Evolutionary conservation across 352 stramenopile genomes (phyloP), one percentile per base, ranked within the genome.

Genomic region (Phytophthora kernoviae): DNA sequence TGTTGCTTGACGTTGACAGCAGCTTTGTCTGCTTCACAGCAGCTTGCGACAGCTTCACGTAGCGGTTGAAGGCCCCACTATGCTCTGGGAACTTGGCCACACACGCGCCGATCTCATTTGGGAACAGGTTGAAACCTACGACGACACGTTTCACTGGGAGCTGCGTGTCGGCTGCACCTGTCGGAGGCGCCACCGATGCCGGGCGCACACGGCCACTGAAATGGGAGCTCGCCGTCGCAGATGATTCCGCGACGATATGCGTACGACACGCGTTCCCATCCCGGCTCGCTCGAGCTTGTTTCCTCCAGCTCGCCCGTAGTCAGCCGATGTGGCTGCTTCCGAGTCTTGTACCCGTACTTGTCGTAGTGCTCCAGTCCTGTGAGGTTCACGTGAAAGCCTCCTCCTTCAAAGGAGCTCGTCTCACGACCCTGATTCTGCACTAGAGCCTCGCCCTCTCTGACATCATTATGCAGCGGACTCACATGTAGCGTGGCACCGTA

Each of bases 401-500:
- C 80, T 40, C 82, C 82, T 51, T 85, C 54, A 18, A 88, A 64
- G 14, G 42, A 12, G 5, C 39, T 54, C 37, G 61, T 65, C 10
- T 54, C 26, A 3, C 64, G 36, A 14, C 45, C 43, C 24, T 67
- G 32, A 12, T 21, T 37, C 39, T 12, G 18, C 18, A 20, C 24
- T 12, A 17, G n/a, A 44, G 8, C 10, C 7, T 54, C 30, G 14
- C 56, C 32, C 48, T 60, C 11, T 17, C 20, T 4, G 36, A 22
- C 44, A 20, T 32, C 34, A 22, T 74, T 61, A 10, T 59, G 51
- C 14, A 89, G 56, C 11, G 70, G 79, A 65, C 79, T 93, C 43
- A 91, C 81, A 48, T 93, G 83, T 33, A 93, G 59, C 40, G 83
- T 93, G 26, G 81, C 80, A 32, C 83, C 81, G 65, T 91, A 93